These are phyloP conservation scores for Fusarium albosuccineum DNA, from an alignment of 2,329 filamentous ascomycete genomes.

Conservation along the genomic window DNA sequence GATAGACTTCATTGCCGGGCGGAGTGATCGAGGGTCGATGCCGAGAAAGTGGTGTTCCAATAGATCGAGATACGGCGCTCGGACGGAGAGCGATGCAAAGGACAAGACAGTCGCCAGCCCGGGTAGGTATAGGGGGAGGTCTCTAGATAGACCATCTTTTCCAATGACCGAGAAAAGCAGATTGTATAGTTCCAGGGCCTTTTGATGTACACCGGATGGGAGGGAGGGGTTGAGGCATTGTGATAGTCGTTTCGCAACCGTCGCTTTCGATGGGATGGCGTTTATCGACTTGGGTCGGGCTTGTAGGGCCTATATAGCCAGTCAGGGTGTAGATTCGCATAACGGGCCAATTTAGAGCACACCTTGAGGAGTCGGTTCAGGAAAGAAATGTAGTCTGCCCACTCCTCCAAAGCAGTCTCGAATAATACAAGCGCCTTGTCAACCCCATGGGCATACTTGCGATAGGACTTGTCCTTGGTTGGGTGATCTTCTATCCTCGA, in stretches of 20 bases:
- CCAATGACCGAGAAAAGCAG: slow-evolving; percentile 91
- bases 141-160: slow-evolving; percentile 80
- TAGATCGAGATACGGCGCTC: slow-evolving; percentile 85
- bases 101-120: slow-evolving; percentile 90
- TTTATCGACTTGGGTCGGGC: slow-evolving; percentile 79
- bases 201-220: slow-evolving; percentile 97
- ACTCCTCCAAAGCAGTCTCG: slow-evolving; percentile 95
- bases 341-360: slow-evolving; percentile 30
- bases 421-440: slow-evolving; percentile 91
- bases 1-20: slow-evolving; percentile 90
- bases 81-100: slow-evolving; percentile 93
- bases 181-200: slow-evolving; percentile 92
- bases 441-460: slow-evolving; percentile 89
- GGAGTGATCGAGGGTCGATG: slow-evolving; percentile 77
- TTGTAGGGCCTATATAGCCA: slow-evolving; percentile 79
- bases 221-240: slow-evolving; percentile 95
- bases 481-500: slow-evolving; percentile 64
- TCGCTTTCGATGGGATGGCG: slow-evolving; percentile 82
- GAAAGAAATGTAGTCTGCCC: slow-evolving; percentile 99
- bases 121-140: slow-evolving; percentile 89
- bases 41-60: slow-evolving; percentile 84
- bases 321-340: slow-evolving; percentile 4
- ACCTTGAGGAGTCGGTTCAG: slow-evolving; percentile 92
- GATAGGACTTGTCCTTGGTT: slow-evolving; percentile 77
- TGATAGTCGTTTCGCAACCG: slow-evolving; percentile 89